Conservation (phyloP, 1,284 basidiomycete species). For the Trichosporon ovoides region DNA sequence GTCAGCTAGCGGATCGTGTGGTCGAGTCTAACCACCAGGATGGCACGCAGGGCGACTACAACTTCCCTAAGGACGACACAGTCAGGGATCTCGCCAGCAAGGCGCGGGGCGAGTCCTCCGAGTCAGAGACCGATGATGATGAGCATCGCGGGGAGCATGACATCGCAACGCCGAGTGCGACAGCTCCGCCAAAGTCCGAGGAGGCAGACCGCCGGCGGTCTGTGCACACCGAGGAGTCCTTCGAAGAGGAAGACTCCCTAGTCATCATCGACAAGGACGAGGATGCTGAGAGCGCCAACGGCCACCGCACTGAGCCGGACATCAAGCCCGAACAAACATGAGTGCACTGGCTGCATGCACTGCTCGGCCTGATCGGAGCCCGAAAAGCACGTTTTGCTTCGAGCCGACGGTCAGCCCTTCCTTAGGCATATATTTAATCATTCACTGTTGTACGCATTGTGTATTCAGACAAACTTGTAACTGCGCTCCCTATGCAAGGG, state of each 20-base stretch:
- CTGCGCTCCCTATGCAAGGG: background rate
- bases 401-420: background rate
- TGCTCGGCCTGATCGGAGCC: background rate
- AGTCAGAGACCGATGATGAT: background rate
- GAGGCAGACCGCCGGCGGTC: background rate
- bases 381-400: background rate
- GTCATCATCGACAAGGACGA: background rate
- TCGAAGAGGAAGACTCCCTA: background rate
- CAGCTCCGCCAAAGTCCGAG: too few species aligned
- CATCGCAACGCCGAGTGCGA: too few species aligned
- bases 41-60: background rate
- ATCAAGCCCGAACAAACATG: background rate
- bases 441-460: constrained; percentile 5
- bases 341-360: background rate
- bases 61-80: background rate
- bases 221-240: background rate
- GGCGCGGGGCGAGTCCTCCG: background rate
- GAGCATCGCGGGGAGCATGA: background rate
- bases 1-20: background rate
- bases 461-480: constrained; percentile 2
- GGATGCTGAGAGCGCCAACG: background rate
- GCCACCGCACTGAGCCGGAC: background rate
- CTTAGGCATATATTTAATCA: constrained; percentile 1
- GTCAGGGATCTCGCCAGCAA: background rate
- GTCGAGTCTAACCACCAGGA: background rate